Base-by-base conservation (phyloP, 1,284 basidiomycete genomes). In the Calocybe gambosa region DNA sequence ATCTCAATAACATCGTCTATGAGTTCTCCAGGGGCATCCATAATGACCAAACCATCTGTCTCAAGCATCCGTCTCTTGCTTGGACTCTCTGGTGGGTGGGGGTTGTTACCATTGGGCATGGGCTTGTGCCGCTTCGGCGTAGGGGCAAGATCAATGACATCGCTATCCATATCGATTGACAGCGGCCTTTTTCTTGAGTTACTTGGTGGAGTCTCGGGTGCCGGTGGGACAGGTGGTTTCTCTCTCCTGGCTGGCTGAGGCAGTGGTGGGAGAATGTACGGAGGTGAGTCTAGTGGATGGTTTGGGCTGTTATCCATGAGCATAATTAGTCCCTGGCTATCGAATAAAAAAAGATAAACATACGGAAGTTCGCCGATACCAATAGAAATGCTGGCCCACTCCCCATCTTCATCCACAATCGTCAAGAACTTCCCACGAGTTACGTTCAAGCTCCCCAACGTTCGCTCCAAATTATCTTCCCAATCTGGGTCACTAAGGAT, bases 351-450 rank as follows among this genome's bases (percentile, higher is more conserved):
- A n/a, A n/a, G n/a, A n/a, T n/a, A 46, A n/a, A 68, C 91, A 65
- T 58, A 93, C 89, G 85, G 80, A 38, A 89, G 69, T 26, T 68
- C 64, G 36, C 79, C 78, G 21, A 95, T 61, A 1, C 77, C 85
- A n/a, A 93, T 74, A 10, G 82, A 75, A 37, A 94, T 75, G 1
- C 84, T 88, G 8, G 73, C 79, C 61, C 72, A 77, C 53, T 82
- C 81, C n/a, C 78, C 86, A 36, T 95, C 91, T 57, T 94, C 92
- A 59, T 95, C 92, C 0, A 84, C 84, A 20, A 98, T 83, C 1
- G 82, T 84, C 55, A 99, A 60, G 65, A 94, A 92, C 65, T 85
- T 91, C 10, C 90, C 89, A 36, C 75, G 64, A 0, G 74, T 75
- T 18, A 90, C 80, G 40, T 76, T 81, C 43, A 95, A 59, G 53